Percentiles rank a stretch among this genome's conserved stretches.
phyloP scores from a whole-genome alignment of 768 basidiomycete species.

The Clathrus columnatus region DNA sequence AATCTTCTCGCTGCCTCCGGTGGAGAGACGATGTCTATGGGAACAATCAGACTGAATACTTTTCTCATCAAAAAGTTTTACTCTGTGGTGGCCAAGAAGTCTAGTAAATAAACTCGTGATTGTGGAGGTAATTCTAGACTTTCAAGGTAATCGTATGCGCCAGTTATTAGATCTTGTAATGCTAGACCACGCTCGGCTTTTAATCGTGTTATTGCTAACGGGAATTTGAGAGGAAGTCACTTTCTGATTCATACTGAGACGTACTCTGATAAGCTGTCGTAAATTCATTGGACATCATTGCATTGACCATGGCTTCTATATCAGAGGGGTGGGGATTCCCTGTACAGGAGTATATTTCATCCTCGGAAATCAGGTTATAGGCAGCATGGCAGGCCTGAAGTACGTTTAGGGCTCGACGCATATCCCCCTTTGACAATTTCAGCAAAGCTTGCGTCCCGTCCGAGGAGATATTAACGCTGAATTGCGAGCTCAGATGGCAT shows the following conservation, averaged over 20 bases:
- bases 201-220: constrained; percentile 70
- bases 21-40: constrained; percentile 76
- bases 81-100: constrained; percentile 94
- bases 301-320: constrained; percentile 86
- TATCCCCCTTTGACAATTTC: constrained; percentile 94
- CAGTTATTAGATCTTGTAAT: constrained; percentile 86
- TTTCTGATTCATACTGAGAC: constrained; percentile 17
- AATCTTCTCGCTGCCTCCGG: constrained; percentile 90
- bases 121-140: constrained; percentile 79
- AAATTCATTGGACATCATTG: constrained; percentile 95
- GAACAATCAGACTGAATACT: background rate
- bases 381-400: constrained; percentile 98
- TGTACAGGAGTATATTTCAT: constrained; percentile 92
- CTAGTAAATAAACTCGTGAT: constrained; percentile 84
- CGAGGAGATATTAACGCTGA: constrained; percentile 74
- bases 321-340: constrained; percentile 94
- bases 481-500: background rate
- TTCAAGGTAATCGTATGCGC: constrained; percentile 85
- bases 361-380: constrained; percentile 81
- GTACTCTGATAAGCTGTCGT: constrained; percentile 79
- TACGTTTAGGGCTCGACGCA: constrained; percentile 93
- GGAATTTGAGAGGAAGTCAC: background rate
- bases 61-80: constrained; percentile 31
- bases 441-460: constrained; percentile 86
- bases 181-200: constrained; percentile 92